Percentiles rank a stretch among this genome's conserved stretches.
phyloP scores from a whole-genome alignment of 129 eudicot genomes.

The Centaurea solstitialis region DNA sequence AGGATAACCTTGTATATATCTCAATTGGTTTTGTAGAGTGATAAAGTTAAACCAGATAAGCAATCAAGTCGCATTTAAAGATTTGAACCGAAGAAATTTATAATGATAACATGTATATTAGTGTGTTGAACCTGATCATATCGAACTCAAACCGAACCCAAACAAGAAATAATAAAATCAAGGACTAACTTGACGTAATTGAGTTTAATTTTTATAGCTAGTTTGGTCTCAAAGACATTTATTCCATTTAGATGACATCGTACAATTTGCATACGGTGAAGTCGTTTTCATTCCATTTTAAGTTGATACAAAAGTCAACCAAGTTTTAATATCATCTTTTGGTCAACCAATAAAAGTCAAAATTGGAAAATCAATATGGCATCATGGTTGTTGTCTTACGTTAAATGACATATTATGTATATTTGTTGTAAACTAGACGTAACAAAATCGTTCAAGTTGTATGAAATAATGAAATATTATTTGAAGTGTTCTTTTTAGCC shows the following conservation, averaged over 20 bases:
- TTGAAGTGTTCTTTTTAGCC: no score
- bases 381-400: background rate
- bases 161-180: no score
- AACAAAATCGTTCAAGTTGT: background rate
- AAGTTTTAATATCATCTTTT: background rate
- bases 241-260: background rate
- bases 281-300: background rate
- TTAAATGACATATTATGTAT: background rate
- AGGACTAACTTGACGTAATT: no score
- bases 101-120: background rate
- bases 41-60: background rate
- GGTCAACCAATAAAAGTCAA: background rate
- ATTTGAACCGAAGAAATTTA: background rate
- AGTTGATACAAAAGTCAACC: conserved; percentile 1
- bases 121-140: background rate
- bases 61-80: background rate
- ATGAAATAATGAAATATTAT: no score
- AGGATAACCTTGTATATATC: background rate
- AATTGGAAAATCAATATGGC: background rate
- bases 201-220: no score
- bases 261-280: background rate
- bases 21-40: background rate
- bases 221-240: background rate
- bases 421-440: background rate
- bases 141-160: background rate